A percentile compares a stretch with the other conserved stretches of the same genome.
phyloP scores from a whole-genome alignment of 1,284 basidiomycete genomes.

The Trametes versicolor region DNA sequence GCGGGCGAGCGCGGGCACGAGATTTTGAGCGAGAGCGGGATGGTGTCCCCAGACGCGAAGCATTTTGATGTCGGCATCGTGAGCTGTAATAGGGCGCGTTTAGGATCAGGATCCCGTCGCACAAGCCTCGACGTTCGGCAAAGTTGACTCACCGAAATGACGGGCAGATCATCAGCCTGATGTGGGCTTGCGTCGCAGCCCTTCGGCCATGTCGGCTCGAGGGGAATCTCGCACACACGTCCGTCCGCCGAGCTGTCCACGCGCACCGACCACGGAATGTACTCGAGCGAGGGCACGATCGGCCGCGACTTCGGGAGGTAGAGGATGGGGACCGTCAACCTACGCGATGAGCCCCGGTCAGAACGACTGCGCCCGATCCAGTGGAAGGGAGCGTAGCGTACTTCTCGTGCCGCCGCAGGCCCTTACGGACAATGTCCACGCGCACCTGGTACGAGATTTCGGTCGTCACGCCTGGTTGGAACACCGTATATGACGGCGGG shows the following conservation, averaged over 20 bases:
- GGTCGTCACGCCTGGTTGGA: slow-evolving; percentile 49
- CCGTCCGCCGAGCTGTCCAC: slow-evolving; percentile 19
- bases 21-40: slow-evolving; percentile 53
- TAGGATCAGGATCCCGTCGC: slow-evolving; percentile 13
- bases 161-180: slow-evolving; percentile 31
- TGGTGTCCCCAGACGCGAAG: slow-evolving; percentile 53
- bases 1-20: slow-evolving; percentile 50
- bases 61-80: slow-evolving; percentile 49
- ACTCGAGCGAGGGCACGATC: slow-evolving; percentile 43
- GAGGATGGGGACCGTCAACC: slow-evolving; percentile 30
- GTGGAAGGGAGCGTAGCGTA: slow-evolving; percentile 42
- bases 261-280: slow-evolving; percentile 34
- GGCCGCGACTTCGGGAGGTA: slow-evolving; percentile 56
- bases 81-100: slow-evolving; percentile 42
- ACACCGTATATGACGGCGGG: slow-evolving; percentile 52
- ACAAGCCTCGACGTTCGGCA: background rate
- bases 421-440: slow-evolving; percentile 53
- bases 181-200: slow-evolving; percentile 18
- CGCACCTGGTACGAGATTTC: slow-evolving; percentile 53
- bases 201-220: slow-evolving; percentile 42
- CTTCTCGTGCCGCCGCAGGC: slow-evolving; percentile 52
- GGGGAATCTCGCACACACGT: slow-evolving; percentile 28
- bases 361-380: slow-evolving; percentile 5
- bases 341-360: slow-evolving; percentile 20
- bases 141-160: slow-evolving; percentile 35